Evolutionary conservation across 2,329 filamentous ascomycete genomes (phyloP).

Genomic region (Fusarium anthophilum): DNA sequence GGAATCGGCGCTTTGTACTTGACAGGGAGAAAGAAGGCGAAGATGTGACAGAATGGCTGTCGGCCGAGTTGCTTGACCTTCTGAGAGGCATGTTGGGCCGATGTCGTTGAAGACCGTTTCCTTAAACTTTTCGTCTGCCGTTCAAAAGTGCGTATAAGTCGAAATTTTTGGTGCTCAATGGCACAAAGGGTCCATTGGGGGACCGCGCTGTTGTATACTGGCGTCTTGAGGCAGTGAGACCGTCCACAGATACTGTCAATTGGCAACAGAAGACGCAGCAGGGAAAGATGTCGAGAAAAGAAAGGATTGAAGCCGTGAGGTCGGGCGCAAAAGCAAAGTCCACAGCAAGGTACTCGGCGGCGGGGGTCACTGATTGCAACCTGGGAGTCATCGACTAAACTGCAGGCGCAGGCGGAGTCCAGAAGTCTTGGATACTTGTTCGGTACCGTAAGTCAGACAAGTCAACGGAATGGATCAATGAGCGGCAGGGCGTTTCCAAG

Average conservation of each 20-base stretch:
- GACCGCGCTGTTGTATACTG: constrained; percentile 1
- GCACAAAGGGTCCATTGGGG: constrained; percentile 32
- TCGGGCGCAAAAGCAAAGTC: constrained; percentile 24
- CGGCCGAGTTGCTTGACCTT: constrained; percentile 40
- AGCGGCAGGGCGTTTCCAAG: constrained; percentile 25
- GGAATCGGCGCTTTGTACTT: constrained; percentile 45
- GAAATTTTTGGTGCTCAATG: constrained; percentile 26
- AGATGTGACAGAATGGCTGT: constrained; percentile 36
- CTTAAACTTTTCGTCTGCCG: not conserved
- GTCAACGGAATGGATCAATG: constrained; percentile 31
- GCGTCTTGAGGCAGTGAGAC: not conserved
- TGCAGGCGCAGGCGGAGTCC: constrained; percentile 22
- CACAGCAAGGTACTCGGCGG: constrained; percentile 23
- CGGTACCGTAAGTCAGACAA: constrained; percentile 8
- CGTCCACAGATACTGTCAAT: not conserved
- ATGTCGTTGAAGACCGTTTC: constrained; percentile 7
- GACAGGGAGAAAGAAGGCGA: constrained; percentile 36
- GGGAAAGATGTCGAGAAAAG: constrained; percentile 11
- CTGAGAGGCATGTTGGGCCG: constrained; percentile 38
- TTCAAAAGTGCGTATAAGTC: constrained; percentile 1
- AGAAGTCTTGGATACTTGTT: constrained; percentile 22
- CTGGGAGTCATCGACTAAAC: constrained; percentile 34
- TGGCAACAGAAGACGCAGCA: constrained; percentile 4
- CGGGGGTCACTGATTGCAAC: constrained; percentile 22
- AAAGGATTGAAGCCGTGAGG: constrained; percentile 18